phyloP scores from a whole-genome alignment of 176 grass and related monocot species.

The Typha latifolia region DNA sequence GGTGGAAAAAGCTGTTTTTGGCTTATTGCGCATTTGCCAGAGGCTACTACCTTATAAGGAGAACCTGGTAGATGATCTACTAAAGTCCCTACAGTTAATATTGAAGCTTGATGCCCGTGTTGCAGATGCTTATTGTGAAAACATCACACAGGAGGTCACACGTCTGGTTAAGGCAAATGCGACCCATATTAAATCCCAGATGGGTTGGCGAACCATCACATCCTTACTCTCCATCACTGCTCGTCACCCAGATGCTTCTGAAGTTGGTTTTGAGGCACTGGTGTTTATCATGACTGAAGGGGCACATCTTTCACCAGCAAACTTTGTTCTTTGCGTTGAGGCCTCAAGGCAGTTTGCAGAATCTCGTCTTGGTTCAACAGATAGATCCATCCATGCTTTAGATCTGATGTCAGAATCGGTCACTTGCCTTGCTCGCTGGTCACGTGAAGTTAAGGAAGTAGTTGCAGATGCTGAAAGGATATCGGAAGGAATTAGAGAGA shows the following conservation, averaged over 20 bases:
- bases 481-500: conserved; percentile 83
- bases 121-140: conserved; percentile 96
- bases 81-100: conserved; percentile 77
- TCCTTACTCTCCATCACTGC: conserved; percentile 86
- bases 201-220: conserved; percentile 90
- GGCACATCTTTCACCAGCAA: conserved; percentile 69
- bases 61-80: conserved; percentile 81
- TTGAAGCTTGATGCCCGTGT: conserved; percentile 97
- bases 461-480: conserved; percentile 55
- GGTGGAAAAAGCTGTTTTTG: conserved; percentile 96
- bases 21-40: conserved; percentile 83
- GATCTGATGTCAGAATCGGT: conserved; percentile 79
- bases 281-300: conserved; percentile 90
- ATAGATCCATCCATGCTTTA: conserved; percentile 79
- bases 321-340: conserved; percentile 79
- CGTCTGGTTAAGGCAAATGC: conserved; percentile 85
- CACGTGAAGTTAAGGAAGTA: conserved; percentile 51
- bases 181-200: conserved; percentile 83
- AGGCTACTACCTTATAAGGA: conserved; percentile 95
- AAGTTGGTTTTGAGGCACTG: conserved; percentile 85
- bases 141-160: conserved; percentile 87
- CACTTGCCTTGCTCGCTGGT: conserved; percentile 69
- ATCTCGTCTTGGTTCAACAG: conserved; percentile 67
- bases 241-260: conserved; percentile 93
- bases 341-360: conserved; percentile 90